Percentiles rank a stretch among this genome's conserved stretches.
Conservation (phyloP, 2,329 filamentous ascomycete species). For the Madurella fahalii region DNA sequence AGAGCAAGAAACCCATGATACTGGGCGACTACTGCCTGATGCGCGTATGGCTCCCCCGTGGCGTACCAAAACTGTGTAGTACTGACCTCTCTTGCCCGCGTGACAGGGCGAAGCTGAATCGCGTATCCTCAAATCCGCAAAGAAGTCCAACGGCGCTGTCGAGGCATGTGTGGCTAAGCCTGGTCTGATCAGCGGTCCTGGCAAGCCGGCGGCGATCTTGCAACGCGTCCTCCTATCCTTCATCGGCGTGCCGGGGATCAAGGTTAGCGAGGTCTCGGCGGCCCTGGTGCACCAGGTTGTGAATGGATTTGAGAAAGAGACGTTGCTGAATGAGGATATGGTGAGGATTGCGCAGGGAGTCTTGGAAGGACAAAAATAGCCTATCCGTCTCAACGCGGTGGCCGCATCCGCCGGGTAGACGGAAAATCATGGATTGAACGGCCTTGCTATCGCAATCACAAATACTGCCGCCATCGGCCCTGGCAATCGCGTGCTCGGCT, state of each 20-base stretch:
- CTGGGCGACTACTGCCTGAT: constrained; percentile 41
- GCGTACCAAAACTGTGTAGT: not conserved
- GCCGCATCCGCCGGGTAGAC: too few relatives aligned
- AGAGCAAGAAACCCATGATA: constrained; percentile 37
- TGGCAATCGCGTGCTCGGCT: too few relatives aligned
- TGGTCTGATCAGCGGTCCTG: constrained; percentile 38
- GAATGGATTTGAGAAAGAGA: constrained; percentile 44
- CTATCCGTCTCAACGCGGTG: too few relatives aligned
- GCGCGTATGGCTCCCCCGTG: constrained; percentile 35
- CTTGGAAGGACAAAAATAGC: constrained; percentile 1
- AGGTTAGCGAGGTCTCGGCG: constrained; percentile 36
- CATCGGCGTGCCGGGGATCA: constrained; percentile 33
- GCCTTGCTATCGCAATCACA: too few relatives aligned
- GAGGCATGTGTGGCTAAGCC: constrained; percentile 40
- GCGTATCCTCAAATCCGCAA: constrained; percentile 38
- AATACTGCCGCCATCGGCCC: too few relatives aligned
- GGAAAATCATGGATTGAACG: too few relatives aligned
- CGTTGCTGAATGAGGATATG: constrained; percentile 41
- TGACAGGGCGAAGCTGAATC: constrained; percentile 45
- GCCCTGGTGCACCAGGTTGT: constrained; percentile 43
- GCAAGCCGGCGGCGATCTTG: constrained; percentile 19
- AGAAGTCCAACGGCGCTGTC: constrained; percentile 34
- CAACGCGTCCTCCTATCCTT: constrained; percentile 20
- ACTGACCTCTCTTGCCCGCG: too few relatives aligned
- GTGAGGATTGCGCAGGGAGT: constrained; percentile 32